Base-by-base conservation (phyloP, 2,329 filamentous ascomycete genomes). In the Triangularia verruculosa region DNA sequence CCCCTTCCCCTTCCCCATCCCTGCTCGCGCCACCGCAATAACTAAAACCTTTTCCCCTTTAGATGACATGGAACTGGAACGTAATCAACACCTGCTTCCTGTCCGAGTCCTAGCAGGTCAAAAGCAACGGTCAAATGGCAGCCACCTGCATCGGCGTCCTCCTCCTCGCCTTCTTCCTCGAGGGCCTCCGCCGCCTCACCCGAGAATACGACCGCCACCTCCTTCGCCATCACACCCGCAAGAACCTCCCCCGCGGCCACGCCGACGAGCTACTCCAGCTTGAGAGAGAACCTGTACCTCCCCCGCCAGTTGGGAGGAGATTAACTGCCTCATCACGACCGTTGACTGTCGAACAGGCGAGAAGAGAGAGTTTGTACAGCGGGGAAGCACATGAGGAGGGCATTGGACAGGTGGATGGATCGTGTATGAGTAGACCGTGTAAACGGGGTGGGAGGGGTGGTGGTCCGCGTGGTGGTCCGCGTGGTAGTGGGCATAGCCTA, bases 51-150 rank as follows among this genome's bases (percentile, higher is more conserved):
- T 9, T 8, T n/a, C 15, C 22, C 20, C 17, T 15, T 9, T 22
- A 59, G 57, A 59, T 59, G 57, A 39, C 39, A 12, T 59, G 24
- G 57, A 59, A 59, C 57, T 59, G 57, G 57, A 27, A 59, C 39
- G 52, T 39, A 12, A 11, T 52, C 12, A 15, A 59, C 39, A 7
- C 39, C 11, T 59, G 57, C 39, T 59, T 59, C 9, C 39, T 59
- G 6, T 28, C 57, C 24, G 15, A 59, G 25, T 28, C 17, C 7
- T 30, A 30, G n/a, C 57, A 32, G n/a, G 39, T 59, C 39, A 30
- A 12, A 22, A 28, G 4, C 2, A 25, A 1, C 0, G 39, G 13
- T 3, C 32, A 43, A 1, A 59, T 59, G 57, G 57, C 57, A 20
- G 39, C 25, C 12, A 22, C 24, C 12, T 59, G 57, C 57, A 52